A percentile compares a stretch with the other conserved stretches of the same genome.
Evolutionary conservation across 208 protist genomes (phyloP).

Genomic region (Trypanosoma theileri): DNA sequence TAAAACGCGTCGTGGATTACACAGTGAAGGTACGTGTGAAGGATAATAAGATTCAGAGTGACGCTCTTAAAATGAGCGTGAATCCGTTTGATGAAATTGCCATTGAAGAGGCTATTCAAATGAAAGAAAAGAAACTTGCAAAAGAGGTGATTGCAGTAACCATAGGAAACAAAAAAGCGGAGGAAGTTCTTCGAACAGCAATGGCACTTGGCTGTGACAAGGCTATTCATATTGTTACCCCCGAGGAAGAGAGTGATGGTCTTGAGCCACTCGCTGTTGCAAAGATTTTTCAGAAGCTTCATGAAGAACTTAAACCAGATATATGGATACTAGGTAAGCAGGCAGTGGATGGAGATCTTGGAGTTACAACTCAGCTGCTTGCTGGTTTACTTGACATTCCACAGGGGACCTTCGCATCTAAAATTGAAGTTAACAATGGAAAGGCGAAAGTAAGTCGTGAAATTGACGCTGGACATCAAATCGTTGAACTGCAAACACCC

Average conservation of each 20-base stretch:
- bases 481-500: constrained; percentile 81
- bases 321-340: constrained; percentile 95
- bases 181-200: constrained; percentile 91
- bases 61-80: constrained; percentile 95
- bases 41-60: constrained; percentile 94
- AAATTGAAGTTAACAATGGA: constrained; percentile 69
- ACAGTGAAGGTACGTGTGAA: constrained; percentile 95
- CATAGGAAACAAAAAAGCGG: constrained; percentile 88
- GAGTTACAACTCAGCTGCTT: constrained; percentile 94
- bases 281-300: constrained; percentile 91
- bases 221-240: constrained; percentile 90
- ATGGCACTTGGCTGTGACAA: constrained; percentile 96
- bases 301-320: constrained; percentile 84
- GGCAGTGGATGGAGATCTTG: constrained; percentile 95
- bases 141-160: constrained; percentile 94
- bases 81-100: constrained; percentile 98
- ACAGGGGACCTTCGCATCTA: constrained; percentile 95
- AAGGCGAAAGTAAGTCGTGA: constrained; percentile 92
- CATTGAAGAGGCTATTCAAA: constrained; percentile 93
- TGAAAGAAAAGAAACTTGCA: constrained; percentile 92
- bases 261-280: constrained; percentile 92
- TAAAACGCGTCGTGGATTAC: constrained; percentile 98
- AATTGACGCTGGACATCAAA: constrained; percentile 94
- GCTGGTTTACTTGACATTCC: constrained; percentile 91
- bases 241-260: constrained; percentile 56